Evolutionary conservation across 768 basidiomycete genomes (phyloP), one percentile per base, ranked within the genome.

Genomic region (Crucibulum laeve): DNA sequence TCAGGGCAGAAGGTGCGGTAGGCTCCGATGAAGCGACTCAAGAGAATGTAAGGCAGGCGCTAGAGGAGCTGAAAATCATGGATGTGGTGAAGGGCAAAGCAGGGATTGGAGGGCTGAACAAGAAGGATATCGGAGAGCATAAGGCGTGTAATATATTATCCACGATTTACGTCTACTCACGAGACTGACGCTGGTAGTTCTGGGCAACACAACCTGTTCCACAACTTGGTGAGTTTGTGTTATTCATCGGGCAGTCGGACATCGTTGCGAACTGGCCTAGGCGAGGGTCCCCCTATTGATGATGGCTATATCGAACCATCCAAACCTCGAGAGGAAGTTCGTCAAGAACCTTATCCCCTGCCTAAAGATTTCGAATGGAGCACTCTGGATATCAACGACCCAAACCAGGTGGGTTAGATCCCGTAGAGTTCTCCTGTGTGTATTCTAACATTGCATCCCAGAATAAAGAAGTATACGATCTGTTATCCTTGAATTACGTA

Each of bases 191-290:
- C 44, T 8, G 46, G 18, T 54, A 91, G 93, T 99, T 99, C 67
- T 98, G 96, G 96, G 80, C 73, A 25, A 98, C 95, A 4, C 96
- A 99, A 62, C 96, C 96, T 3, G 96, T 99, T 5, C 88, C 91
- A n/a, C 91, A 93, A 57, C 64, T 80, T 43, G 87, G 88, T 82
- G 55, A 53, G 62, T 42, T 25, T 23, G 8, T 19, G 5, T 18
- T 30, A 32, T 25, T 30, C 38, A 18, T 26, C 13, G 17, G 5
- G 18, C 35, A 14, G 4, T 34, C 43, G 14, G 11, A 13, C 21
- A 34, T 13, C 4, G 21, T 8, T 14, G 15, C 30, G 15, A 10
- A 24, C 44, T 45, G 42, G 14, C 48, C 14, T 40, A 91, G 83
- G 80, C 19, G 82, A 87, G 53, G 79, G 70, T 10, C 69, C 74